These are phyloP conservation scores for Recurvomyces mirabilis DNA, from an alignment of 495 filamentous ascomycete genomes.

Conservation along the genomic window DNA sequence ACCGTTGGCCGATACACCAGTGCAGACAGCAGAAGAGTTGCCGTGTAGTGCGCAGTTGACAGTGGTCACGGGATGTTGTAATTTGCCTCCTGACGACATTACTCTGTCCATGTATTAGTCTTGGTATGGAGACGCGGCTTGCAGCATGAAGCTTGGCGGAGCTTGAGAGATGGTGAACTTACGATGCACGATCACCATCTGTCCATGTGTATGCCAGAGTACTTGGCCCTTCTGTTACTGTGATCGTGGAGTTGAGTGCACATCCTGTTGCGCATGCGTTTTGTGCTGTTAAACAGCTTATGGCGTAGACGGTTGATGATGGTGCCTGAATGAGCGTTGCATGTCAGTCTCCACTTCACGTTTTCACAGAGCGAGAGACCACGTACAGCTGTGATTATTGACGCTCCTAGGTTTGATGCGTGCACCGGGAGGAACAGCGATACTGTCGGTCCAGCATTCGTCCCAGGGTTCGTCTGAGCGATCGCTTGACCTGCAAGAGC, in stretches of 20 bases:
- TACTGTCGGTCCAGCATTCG: not conserved
- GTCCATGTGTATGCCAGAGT: slow-evolving; percentile 11
- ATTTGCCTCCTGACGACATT: too few species aligned
- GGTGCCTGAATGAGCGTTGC: slow-evolving; percentile 5
- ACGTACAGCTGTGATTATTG: slow-evolving; percentile 16
- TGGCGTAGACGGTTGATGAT: slow-evolving; percentile 10
- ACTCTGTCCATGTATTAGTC: too few species aligned
- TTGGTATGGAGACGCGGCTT: too few species aligned
- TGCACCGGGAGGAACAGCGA: not conserved
- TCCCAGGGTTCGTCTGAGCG: slow-evolving; percentile 1
- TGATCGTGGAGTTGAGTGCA: slow-evolving; percentile 7
- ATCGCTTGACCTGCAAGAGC: not conserved
- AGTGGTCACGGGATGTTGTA: too few species aligned
- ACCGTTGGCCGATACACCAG: too few species aligned
- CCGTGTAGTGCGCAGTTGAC: too few species aligned
- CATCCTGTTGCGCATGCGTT: slow-evolving; percentile 6
- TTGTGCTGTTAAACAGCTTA: slow-evolving; percentile 2
- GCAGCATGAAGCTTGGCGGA: too few species aligned
- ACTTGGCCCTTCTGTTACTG: slow-evolving; percentile 15
- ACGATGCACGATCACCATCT: not conserved
- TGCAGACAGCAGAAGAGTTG: too few species aligned
- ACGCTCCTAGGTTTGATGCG: not conserved
- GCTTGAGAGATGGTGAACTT: too few species aligned
- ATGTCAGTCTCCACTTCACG: not conserved
- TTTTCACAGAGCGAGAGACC: not conserved